Evolutionary conservation across 78 protist genomes (phyloP).

Genomic region (Planoprotostelium fungivorum): DNA sequence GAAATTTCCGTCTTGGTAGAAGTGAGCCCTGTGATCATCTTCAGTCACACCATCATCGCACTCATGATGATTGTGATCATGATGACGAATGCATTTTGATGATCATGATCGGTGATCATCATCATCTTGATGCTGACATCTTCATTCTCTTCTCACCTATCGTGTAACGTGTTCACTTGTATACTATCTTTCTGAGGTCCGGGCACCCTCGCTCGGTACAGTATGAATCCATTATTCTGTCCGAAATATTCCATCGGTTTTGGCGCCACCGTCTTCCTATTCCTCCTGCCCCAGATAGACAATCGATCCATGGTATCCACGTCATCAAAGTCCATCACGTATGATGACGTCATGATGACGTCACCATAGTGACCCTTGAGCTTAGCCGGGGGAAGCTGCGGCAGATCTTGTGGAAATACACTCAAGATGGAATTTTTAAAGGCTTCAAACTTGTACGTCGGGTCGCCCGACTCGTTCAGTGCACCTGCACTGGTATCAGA

Average conservation of each 20-base stretch:
- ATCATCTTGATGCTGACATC: no score
- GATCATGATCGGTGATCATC: no score
- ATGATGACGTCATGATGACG: neutral
- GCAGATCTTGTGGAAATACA: neutral
- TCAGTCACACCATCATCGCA: neutral
- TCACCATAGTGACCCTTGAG: neutral
- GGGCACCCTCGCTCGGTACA: slow-evolving; percentile 19
- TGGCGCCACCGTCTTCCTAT: slow-evolving; percentile 10
- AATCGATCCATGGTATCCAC: neutral
- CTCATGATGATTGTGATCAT: no score
- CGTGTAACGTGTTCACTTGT: neutral
- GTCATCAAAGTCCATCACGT: neutral
- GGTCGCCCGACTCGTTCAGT: slow-evolving; percentile 46
- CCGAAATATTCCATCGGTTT: slow-evolving; percentile 5
- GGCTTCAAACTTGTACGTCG: slow-evolving; percentile 24
- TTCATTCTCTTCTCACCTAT: neutral
- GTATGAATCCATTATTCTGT: slow-evolving; percentile 22
- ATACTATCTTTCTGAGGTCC: neutral
- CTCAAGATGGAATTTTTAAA: neutral
- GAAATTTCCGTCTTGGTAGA: neutral
- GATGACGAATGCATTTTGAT: no score
- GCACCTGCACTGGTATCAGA: slow-evolving; percentile 1
- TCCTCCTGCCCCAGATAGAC: neutral
- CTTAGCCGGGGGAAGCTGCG: neutral
- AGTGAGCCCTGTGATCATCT: neutral